These are phyloP conservation scores for Acanthamoeba royreba DNA, from an alignment of 208 protist genomes.

Conservation along the genomic window DNA sequence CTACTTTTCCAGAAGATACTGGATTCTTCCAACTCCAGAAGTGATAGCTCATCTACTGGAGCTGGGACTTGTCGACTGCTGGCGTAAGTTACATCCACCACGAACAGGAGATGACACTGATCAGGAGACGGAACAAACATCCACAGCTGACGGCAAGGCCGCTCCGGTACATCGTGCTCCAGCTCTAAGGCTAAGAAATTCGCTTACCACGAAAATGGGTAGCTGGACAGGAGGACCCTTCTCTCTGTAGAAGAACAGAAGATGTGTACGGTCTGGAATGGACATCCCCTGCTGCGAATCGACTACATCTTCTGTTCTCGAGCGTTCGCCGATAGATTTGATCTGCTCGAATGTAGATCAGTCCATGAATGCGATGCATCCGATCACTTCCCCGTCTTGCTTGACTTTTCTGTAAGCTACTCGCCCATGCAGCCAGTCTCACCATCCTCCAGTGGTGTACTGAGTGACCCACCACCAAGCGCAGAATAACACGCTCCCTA, in stretches of 20 bases:
- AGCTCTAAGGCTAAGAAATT: too few relatives aligned
- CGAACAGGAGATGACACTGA: too few relatives aligned
- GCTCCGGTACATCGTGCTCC: too few relatives aligned
- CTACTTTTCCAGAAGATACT: neutral
- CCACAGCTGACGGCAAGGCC: too few relatives aligned
- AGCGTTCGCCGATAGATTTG: neutral
- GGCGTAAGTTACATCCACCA: neutral
- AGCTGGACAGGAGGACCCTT: neutral
- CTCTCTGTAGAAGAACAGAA: neutral
- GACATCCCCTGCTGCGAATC: neutral
- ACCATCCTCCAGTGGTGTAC: too few relatives aligned
- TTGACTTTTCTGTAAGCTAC: neutral
- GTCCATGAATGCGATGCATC: neutral
- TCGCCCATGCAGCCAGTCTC: too few relatives aligned
- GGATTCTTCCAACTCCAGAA: neutral
- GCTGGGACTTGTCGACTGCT: neutral
- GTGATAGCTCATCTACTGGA: neutral
- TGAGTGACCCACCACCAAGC: too few relatives aligned
- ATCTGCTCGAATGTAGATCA: neutral
- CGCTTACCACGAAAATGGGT: neutral
- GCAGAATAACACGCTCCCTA: neutral
- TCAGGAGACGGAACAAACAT: too few relatives aligned
- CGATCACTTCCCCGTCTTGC: neutral
- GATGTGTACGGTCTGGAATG: slow-evolving; percentile 2
- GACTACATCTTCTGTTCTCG: neutral